These are phyloP conservation scores for Tetrahymena borealis DNA, from an alignment of 73 alveolate species.

Conservation along the genomic window DNA sequence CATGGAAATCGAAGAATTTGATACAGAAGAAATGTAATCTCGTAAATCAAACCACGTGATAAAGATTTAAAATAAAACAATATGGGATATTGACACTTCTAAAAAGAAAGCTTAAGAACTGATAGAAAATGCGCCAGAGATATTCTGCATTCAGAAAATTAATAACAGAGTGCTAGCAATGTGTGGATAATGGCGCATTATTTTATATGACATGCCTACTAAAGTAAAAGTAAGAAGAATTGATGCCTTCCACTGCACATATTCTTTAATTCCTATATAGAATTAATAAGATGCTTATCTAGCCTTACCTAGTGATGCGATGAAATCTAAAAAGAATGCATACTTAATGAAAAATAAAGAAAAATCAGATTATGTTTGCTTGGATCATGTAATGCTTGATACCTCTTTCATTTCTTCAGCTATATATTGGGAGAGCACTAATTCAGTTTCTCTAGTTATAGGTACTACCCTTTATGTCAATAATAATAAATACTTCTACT, in stretches of 20 bases:
- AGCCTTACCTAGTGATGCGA: not conserved
- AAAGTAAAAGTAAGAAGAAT: not conserved
- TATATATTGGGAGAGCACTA: not conserved
- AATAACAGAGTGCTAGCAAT: not conserved
- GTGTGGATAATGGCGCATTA: not conserved
- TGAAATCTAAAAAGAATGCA: not conserved
- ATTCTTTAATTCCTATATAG: not conserved
- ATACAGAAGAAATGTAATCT: not conserved
- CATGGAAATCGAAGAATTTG: not conserved
- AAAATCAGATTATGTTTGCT: not conserved
- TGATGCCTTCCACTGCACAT: not conserved
- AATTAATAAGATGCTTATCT: not conserved
- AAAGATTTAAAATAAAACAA: not conserved
- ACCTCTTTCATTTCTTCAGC: not conserved
- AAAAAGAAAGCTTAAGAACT: not conserved
- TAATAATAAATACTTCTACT: not conserved
- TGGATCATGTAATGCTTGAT: not conserved
- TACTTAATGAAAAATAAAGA: not conserved
- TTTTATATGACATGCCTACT: not conserved
- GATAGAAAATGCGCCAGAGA: not conserved
- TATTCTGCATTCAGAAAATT: not conserved
- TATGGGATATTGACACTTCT: not conserved
- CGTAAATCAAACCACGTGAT: not conserved
- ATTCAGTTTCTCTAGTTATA: not conserved
- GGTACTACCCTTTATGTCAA: not conserved